A percentile compares a stretch with the other conserved stretches of the same genome.
These are phyloP conservation scores for Gardenia jasminoides DNA, from an alignment of 257 asterid genomes.

Conservation along the genomic window DNA sequence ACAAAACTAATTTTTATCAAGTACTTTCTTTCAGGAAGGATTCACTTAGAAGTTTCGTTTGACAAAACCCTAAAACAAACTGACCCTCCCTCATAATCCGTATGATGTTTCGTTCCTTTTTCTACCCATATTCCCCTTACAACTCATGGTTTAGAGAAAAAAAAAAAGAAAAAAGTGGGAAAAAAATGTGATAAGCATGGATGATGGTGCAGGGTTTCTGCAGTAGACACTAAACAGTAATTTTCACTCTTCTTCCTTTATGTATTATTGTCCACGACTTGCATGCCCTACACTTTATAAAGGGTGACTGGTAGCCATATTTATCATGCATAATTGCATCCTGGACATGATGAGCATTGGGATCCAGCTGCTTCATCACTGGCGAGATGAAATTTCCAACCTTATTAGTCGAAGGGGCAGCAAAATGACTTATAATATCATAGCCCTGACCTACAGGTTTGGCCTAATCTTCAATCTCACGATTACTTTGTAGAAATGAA, in stretches of 20 bases:
- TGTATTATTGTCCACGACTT: constrained; percentile 14
- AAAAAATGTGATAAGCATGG: neutral
- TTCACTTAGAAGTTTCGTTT: neutral
- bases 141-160: too few species aligned
- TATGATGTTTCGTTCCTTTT: neutral
- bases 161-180: too few species aligned
- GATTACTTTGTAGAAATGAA: neutral
- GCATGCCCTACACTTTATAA: constrained; percentile 22
- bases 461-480: constrained; percentile 9
- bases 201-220: constrained; percentile 3
- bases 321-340: constrained; percentile 25
- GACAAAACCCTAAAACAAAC: neutral
- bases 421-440: constrained; percentile 16
- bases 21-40: neutral
- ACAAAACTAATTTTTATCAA: too few species aligned
- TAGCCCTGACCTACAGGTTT: constrained; percentile 19
- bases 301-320: constrained; percentile 31
- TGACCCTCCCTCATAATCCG: neutral
- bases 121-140: neutral
- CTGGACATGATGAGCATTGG: constrained; percentile 54
- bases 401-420: constrained; percentile 15
- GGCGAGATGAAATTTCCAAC: constrained; percentile 27
- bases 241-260: constrained; percentile 8
- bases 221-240: constrained; percentile 7
- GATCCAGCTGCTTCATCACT: constrained; percentile 62